Base-by-base conservation (phyloP, 78 protist species). In the Dictyostelium firmibasis region DNA sequence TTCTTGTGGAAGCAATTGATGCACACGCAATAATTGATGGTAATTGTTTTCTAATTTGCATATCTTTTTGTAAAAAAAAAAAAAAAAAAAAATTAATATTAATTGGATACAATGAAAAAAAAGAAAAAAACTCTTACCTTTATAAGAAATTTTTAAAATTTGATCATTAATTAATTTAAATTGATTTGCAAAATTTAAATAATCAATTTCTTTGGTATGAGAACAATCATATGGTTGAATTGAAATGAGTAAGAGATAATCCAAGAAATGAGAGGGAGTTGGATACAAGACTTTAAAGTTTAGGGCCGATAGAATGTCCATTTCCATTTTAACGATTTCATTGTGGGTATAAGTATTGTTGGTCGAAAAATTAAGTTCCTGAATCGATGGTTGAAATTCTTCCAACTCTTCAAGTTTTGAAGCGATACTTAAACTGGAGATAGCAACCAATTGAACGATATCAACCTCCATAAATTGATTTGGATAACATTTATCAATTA, bases 1-100 rank as follows among this genome's bases (percentile, higher is more conserved):
- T 38, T 57, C 86, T 50, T n/a, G 86, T 35, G 2, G 50, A 4
- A 1, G 86, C 86, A 82, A 82, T 82, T 27, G 69, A 50, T 5
- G 86, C 86, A 82, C 67, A 82, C 4, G 86, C 86, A 7, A 60
- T 8, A 16, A 23, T 6, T 18, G 86, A 82, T 9, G 29, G 64
- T 18, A 57, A 35, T 35, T 57, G 29, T 57, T 33, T 23, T 57
- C n/a, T 70, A 50, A 20, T 11, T 18, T 6, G 1, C 2, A 47
- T 9, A 57, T 53, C 29, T 29, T 78, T 77, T 43, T 11, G 7
- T 23, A 78, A 25, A 50, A 14, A 14, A 14, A 14, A 16, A 7
- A 33, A 25, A 72, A 29, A 29, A 72, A 72, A 27, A 38, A 41
- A 38, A 41, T 25, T 38, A 38, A 41, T 76, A 27, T 38, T 41